Conservation (phyloP, 257 asterid species). For the Fraxinus anomala region DNA sequence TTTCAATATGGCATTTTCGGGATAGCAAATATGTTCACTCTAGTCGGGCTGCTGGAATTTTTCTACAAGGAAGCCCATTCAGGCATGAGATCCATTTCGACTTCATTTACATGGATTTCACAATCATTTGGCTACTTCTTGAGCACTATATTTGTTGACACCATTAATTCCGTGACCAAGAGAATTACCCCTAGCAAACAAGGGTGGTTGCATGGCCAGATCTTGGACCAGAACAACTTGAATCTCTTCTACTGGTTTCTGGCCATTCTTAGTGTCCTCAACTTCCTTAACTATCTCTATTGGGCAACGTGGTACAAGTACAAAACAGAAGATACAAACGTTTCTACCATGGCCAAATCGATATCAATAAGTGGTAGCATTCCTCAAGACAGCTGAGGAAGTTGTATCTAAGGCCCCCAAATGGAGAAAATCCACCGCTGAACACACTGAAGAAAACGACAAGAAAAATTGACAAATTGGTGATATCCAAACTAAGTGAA, state of each 20-base stretch:
- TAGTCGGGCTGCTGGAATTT: conserved; percentile 67
- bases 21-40: conserved; percentile 68
- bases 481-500: background rate
- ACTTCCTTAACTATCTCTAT: conserved; percentile 54
- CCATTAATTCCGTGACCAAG: conserved; percentile 44
- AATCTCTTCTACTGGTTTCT: conserved; percentile 61
- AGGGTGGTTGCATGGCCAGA: conserved; percentile 62
- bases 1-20: conserved; percentile 69
- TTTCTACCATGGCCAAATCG: conserved; percentile 14
- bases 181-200: conserved; percentile 39
- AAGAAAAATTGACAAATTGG: background rate
- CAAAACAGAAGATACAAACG: conserved; percentile 27
- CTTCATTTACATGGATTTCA: conserved; percentile 66
- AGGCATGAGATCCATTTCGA: conserved; percentile 70
- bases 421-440: background rate
- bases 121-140: conserved; percentile 58
- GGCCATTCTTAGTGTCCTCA: conserved; percentile 60
- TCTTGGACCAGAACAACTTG: conserved; percentile 51
- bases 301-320: conserved; percentile 77
- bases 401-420: conserved; percentile 14
- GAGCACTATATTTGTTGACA: conserved; percentile 57
- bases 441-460: background rate
- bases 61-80: conserved; percentile 66
- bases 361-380: conserved; percentile 33
- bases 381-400: conserved; percentile 28